Percentiles rank a stretch among this genome's conserved stretches.
These are phyloP conservation scores for Haberlea rhodopensis DNA, from an alignment of 257 asterid genomes.

Conservation along the genomic window DNA sequence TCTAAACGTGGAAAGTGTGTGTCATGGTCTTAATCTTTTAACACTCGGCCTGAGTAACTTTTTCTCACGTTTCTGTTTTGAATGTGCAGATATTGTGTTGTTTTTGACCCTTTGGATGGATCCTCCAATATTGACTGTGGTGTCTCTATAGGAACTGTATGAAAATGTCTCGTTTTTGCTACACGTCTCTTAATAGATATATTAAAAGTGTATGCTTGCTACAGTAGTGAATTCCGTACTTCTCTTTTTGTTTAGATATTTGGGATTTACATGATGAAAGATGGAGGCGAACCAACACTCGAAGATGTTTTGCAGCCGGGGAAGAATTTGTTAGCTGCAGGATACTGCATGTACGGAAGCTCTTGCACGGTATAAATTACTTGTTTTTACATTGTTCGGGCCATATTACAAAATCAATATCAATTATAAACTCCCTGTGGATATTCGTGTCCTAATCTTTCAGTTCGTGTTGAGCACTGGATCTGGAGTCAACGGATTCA, in stretches of 20 bases:
- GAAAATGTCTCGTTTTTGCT: constrained; percentile 22
- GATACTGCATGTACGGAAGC: constrained; percentile 98
- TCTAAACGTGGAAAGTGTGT: constrained; percentile 79
- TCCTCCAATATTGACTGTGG: constrained; percentile 98
- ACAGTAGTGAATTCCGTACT: constrained; percentile 1
- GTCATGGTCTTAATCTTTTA: constrained; percentile 13
- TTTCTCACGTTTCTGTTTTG: not conserved
- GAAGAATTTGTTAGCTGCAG: constrained; percentile 88
- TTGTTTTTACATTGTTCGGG: not conserved
- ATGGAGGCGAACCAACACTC: constrained; percentile 57
- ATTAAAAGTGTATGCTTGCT: not conserved
- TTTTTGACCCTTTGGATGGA: constrained; percentile 96
- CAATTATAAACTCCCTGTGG: not conserved
- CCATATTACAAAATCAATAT: not conserved
- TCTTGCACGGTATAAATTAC: constrained; percentile 74
- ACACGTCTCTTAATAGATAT: not conserved
- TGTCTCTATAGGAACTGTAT: constrained; percentile 93
- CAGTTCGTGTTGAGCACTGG: constrained; percentile 91
- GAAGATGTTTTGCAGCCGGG: constrained; percentile 95
- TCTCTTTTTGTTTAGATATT: constrained; percentile 57
- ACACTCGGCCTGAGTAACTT: not conserved
- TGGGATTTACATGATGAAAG: constrained; percentile 71
- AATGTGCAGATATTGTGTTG: constrained; percentile 79
- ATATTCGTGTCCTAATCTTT: constrained; percentile 17
- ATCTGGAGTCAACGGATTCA: constrained; percentile 87